Conservation (phyloP, 106 monocot species). For the Iris macrosiphon region DNA sequence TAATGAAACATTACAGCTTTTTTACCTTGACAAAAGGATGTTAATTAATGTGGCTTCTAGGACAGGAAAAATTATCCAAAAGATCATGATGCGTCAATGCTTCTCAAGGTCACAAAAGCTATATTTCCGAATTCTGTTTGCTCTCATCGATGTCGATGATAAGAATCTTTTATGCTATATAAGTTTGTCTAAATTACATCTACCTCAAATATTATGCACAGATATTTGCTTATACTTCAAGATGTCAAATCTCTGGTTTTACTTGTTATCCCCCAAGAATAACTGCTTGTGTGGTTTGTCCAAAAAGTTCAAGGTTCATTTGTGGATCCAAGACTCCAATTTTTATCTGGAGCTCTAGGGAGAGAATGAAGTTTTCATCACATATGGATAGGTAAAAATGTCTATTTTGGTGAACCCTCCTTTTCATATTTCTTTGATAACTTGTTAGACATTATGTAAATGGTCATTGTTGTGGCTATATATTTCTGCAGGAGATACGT, state of each 20-base stretch:
- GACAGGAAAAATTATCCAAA: no score
- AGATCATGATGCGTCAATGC: no score
- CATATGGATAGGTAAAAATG: constrained; percentile 12
- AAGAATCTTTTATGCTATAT: no score
- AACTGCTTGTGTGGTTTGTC: not conserved
- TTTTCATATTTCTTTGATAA: not conserved
- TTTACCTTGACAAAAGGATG: no score
- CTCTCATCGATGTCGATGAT: no score
- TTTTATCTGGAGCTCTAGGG: constrained; percentile 1
- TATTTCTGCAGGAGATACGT: constrained; percentile 13
- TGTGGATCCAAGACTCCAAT: not conserved
- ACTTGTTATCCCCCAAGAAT: constrained; percentile 13
- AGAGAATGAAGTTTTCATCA: constrained; percentile 4
- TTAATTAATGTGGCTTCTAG: no score
- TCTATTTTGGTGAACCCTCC: not conserved
- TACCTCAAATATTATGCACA: not conserved
- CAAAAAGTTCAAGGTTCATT: constrained; percentile 3
- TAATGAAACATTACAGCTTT: no score
- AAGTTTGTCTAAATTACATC: no score
- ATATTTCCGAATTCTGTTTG: no score
- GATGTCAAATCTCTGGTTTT: constrained; percentile 27
- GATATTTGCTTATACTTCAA: not conserved
- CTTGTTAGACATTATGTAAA: not conserved
- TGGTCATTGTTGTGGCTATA: no score
- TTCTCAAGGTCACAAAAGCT: no score